Evolutionary conservation across 2,329 filamentous ascomycete species (phyloP).

Genomic region (Apiospora saccharicola): DNA sequence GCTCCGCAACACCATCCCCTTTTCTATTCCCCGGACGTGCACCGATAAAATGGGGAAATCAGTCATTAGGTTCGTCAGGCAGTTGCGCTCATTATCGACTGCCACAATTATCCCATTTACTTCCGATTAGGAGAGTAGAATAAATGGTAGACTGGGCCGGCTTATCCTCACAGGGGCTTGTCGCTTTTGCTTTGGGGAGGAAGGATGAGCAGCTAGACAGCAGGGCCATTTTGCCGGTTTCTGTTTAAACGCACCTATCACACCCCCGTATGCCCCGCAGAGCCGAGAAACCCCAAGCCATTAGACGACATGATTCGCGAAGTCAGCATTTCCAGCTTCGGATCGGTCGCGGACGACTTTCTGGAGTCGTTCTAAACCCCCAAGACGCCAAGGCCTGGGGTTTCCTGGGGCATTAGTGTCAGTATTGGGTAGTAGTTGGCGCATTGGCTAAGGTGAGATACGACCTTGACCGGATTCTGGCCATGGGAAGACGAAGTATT

Average conservation of each 20-base stretch:
- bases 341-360: background rate
- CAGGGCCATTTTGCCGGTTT: background rate
- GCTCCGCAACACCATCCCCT: conserved; percentile 40
- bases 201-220: background rate
- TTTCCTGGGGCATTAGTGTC: background rate
- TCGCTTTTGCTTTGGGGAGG: background rate
- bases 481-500: background rate
- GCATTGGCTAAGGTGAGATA: background rate
- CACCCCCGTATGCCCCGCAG: conserved; percentile 12
- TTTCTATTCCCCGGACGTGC: too few relatives aligned
- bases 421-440: background rate
- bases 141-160: too few relatives aligned
- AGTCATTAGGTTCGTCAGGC: too few relatives aligned
- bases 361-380: background rate
- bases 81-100: too few relatives aligned
- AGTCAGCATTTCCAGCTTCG: background rate
- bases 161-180: too few relatives aligned
- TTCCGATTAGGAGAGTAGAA: too few relatives aligned
- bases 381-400: background rate
- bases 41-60: too few relatives aligned
- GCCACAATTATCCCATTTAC: too few relatives aligned
- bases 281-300: conserved; percentile 17
- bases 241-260: conserved; percentile 16
- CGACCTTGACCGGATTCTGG: background rate
- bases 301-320: background rate